phyloP scores from a whole-genome alignment of 495 filamentous ascomycete genomes.

The Clavariopsis aquatica region DNA sequence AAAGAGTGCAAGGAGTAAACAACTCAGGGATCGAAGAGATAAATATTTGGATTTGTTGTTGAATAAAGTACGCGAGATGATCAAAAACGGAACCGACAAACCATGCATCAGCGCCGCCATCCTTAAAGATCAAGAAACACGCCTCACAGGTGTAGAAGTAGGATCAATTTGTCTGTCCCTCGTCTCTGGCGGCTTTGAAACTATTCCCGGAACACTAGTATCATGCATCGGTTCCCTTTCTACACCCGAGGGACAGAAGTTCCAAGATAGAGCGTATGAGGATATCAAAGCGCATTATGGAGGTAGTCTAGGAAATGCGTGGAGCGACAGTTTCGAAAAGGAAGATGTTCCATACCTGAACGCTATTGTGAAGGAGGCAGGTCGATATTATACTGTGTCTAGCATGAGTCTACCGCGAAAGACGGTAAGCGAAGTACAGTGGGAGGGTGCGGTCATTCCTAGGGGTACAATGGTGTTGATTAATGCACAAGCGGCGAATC shows the following conservation, averaged over 20 bases:
- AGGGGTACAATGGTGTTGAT: slow-evolving; percentile 58
- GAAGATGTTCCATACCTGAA: slow-evolving; percentile 69
- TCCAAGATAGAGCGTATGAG: slow-evolving; percentile 55
- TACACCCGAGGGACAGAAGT: slow-evolving; percentile 52
- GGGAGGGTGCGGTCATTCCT: slow-evolving; percentile 59
- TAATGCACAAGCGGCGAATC: slow-evolving; percentile 60
- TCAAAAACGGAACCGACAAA: slow-evolving; percentile 54
- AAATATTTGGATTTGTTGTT: slow-evolving; percentile 52
- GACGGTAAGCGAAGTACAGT: slow-evolving; percentile 54
- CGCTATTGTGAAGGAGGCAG: slow-evolving; percentile 62
- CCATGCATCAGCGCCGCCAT: slow-evolving; percentile 56
- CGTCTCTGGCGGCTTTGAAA: slow-evolving; percentile 57
- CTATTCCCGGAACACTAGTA: slow-evolving; percentile 53
- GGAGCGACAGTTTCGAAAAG: slow-evolving; percentile 50
- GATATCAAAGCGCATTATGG: slow-evolving; percentile 57
- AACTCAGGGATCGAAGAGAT: slow-evolving; percentile 51
- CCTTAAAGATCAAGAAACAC: slow-evolving; percentile 54
- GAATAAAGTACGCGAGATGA: slow-evolving; percentile 53
- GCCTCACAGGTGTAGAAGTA: slow-evolving; percentile 52
- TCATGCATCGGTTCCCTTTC: slow-evolving; percentile 53
- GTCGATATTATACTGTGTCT: slow-evolving; percentile 57
- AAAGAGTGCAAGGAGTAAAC: slow-evolving; percentile 51
- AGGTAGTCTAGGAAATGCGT: slow-evolving; percentile 52
- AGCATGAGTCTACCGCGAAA: slow-evolving; percentile 57
- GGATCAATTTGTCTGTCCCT: slow-evolving; percentile 55